Base-by-base conservation (phyloP, 352 stramenopile genomes). In the Albugo candida region DNA sequence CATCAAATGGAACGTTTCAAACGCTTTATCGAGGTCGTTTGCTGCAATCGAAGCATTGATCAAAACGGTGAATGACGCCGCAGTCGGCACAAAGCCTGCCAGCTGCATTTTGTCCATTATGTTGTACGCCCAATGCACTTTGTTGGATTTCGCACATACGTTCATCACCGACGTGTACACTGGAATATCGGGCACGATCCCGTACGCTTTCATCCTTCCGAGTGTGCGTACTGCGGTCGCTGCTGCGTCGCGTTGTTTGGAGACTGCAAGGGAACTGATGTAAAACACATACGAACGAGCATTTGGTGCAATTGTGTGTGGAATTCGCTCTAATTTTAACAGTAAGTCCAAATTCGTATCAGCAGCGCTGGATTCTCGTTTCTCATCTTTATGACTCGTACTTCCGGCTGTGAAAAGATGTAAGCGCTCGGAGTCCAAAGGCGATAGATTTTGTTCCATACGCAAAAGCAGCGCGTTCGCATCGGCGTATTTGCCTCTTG, bases 21-120 rank as follows among this genome's bases (percentile, higher is more conserved):
- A 85, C 1, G 75, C 75, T 56, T 81, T 80, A 56, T 87, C 75
- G 11, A 87, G 31, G 35, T 87, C 70, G 51, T 63, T 60, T 34
- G 83, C 63, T 0, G 67, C 68, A 54, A 87, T 84, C 13, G 75
- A 70, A 6, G 75, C 59, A 44, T 83, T 70, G 68, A 87, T 83
- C 24, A 87, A 53, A 36, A 87, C 76, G 41, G 75, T 87, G 47
- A 87, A 87, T 13, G 67, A 82, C 39, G 71, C 67, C 37, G 60
- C 52, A 55, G 80, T 69, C 0, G 75, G 75, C 49, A 65, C 64
- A 36, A 83, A 44, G 10, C 75, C 75, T 0, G 71, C 69, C 11
- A 83, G 67, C 56, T 87, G 75, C 70, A 88, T 83, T 53, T 81
- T 81, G 53, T 88, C 75, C 59, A 88, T 69, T 35, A 88, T 70